These are phyloP conservation scores for Discostella stelligera DNA, from an alignment of 352 stramenopile species.

Conservation along the genomic window DNA sequence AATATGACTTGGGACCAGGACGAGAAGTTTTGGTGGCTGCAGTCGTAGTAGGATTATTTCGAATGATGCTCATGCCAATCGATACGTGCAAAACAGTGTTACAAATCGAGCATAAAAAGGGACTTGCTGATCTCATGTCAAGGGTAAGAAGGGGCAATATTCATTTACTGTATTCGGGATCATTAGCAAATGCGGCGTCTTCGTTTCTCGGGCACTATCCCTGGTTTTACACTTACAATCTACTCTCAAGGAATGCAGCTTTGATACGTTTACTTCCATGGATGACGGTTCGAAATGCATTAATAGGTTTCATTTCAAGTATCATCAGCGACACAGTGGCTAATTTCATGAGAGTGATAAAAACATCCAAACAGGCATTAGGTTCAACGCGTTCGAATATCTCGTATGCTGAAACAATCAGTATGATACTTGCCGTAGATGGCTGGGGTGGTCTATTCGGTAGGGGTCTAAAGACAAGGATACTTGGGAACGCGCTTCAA, in stretches of 20 bases:
- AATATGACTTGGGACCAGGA: slow-evolving; percentile 69
- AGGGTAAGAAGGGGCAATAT: slow-evolving; percentile 66
- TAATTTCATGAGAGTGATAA: slow-evolving; percentile 81
- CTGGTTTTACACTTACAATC: slow-evolving; percentile 83
- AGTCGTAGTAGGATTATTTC: slow-evolving; percentile 67
- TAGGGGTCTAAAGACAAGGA: slow-evolving; percentile 68
- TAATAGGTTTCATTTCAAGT: slow-evolving; percentile 73
- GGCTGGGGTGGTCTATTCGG: slow-evolving; percentile 77
- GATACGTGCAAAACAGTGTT: slow-evolving; percentile 88
- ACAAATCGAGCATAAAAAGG: slow-evolving; percentile 84
- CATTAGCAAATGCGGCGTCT: slow-evolving; percentile 60
- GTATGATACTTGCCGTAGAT: slow-evolving; percentile 59
- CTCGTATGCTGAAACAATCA: slow-evolving; percentile 64
- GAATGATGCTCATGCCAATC: slow-evolving; percentile 81
- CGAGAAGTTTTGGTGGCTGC: slow-evolving; percentile 62
- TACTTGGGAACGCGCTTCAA: slow-evolving; percentile 79
- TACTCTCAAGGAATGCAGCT: slow-evolving; percentile 52
- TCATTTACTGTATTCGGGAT: slow-evolving; percentile 64
- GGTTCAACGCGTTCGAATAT: slow-evolving; percentile 53
- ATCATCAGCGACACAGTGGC: slow-evolving; percentile 75
- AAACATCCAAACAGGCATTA: slow-evolving; percentile 81
- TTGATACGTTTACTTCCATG: slow-evolving; percentile 50
- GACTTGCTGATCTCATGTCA: slow-evolving; percentile 65
- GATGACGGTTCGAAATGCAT: slow-evolving; percentile 60
- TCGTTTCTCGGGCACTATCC: slow-evolving; percentile 77